Evolutionary conservation across 2,329 filamentous ascomycete species (phyloP).

Genomic region (Corynespora cassiicola): DNA sequence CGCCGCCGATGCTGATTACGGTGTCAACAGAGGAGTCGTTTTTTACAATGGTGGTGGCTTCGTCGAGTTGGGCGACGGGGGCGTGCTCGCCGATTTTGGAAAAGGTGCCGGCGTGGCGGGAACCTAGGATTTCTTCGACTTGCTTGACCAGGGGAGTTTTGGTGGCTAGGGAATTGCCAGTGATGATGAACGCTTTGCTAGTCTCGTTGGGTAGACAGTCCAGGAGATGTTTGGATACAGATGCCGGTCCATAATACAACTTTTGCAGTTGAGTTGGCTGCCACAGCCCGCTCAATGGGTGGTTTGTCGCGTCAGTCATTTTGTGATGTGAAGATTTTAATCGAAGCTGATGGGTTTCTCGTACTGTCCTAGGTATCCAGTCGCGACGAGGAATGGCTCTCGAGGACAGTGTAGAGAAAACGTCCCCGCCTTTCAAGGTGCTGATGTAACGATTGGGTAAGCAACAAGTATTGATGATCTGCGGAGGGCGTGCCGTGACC

Average conservation of each 20-base stretch:
- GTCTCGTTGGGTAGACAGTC: constrained; percentile 49
- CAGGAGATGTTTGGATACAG: constrained; percentile 56
- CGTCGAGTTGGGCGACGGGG: constrained; percentile 60
- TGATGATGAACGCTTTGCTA: constrained; percentile 65
- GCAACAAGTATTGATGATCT: background rate
- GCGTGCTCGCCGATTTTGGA: constrained; percentile 63
- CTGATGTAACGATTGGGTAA: too few relatives aligned
- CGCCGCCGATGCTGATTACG: constrained; percentile 62
- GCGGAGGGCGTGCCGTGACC: too few relatives aligned
- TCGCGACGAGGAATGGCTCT: too few relatives aligned
- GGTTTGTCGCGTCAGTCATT: constrained; percentile 52
- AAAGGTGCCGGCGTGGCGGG: constrained; percentile 61
- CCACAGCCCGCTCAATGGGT: constrained; percentile 58
- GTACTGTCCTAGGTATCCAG: too few relatives aligned
- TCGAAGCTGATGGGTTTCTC: too few relatives aligned
- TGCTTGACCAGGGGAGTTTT: constrained; percentile 61
- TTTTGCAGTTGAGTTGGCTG: constrained; percentile 57
- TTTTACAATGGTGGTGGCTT: constrained; percentile 56
- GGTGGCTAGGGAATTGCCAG: constrained; percentile 59
- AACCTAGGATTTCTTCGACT: constrained; percentile 56
- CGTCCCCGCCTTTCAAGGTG: too few relatives aligned
- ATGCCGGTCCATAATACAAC: constrained; percentile 58
- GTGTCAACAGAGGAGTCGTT: constrained; percentile 58
- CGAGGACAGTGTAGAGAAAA: too few relatives aligned
- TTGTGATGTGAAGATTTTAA: constrained; percentile 22